Evolutionary conservation across 192 early-diverging fungal genomes (phyloP).

Genomic region (Coemansia sp.): DNA sequence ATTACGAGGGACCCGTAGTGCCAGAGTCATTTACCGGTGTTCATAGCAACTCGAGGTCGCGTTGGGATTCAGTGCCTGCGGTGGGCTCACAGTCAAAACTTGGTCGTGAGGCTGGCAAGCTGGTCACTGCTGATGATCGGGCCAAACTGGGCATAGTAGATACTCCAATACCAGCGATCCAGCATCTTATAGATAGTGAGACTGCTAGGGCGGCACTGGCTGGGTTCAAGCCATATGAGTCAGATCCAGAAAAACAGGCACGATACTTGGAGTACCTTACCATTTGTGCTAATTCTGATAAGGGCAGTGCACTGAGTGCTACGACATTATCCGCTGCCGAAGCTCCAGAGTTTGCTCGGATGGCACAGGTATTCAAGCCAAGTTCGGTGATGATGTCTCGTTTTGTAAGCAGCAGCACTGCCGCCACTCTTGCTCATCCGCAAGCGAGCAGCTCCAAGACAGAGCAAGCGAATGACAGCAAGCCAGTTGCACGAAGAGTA

Average conservation of each 20-base stretch:
- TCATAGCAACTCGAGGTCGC: not conserved
- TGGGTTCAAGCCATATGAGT: constrained; percentile 15
- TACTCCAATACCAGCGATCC: not conserved
- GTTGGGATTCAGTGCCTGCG: constrained; percentile 27
- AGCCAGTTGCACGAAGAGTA: not conserved
- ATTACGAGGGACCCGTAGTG: constrained; percentile 14
- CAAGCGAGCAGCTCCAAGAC: not conserved
- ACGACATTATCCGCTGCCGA: not conserved
- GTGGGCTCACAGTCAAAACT: constrained; percentile 13
- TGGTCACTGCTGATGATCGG: constrained; percentile 16
- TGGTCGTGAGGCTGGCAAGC: not conserved
- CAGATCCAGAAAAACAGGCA: constrained; percentile 6
- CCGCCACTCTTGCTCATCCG: not conserved
- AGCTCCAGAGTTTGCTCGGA: constrained; percentile 8
- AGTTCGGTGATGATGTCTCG: constrained; percentile 21
- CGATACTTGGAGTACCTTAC: constrained; percentile 10
- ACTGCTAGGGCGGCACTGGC: constrained; percentile 8
- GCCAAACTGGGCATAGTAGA: constrained; percentile 15
- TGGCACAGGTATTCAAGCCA: constrained; percentile 7
- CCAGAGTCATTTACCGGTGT: constrained; percentile 18
- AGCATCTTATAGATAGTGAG: not conserved
- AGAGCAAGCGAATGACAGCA: not conserved
- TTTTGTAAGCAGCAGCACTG: constrained; percentile 2
- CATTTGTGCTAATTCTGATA: not conserved
- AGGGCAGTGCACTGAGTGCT: not conserved